Conservation (phyloP, 805 yeast genomes). For the Saccharomycopsis babjevae region DNA sequence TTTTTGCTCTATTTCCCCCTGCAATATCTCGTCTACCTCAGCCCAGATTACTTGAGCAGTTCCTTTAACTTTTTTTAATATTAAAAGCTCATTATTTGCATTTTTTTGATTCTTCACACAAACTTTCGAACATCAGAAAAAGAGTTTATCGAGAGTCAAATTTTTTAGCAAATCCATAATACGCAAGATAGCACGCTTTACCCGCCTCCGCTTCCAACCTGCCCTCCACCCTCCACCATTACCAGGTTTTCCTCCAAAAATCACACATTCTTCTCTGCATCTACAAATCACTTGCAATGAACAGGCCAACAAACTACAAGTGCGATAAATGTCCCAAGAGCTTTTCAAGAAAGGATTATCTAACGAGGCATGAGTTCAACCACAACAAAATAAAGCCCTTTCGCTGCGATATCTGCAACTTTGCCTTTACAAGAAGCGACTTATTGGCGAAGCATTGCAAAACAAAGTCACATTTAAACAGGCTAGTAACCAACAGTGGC, state of each 20-base stretch:
- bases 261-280: too few species aligned
- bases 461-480: slow-evolving; percentile 11
- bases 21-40: too few species aligned
- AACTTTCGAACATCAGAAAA: too few species aligned
- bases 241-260: background rate
- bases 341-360: slow-evolving; percentile 18
- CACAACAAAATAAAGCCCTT: slow-evolving; percentile 15
- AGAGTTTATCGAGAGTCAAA: too few species aligned
- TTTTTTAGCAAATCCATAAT: too few species aligned
- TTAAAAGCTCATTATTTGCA: too few species aligned
- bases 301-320: background rate
- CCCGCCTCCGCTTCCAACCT: too few species aligned
- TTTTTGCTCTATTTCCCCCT: too few species aligned
- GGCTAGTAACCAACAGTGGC: background rate
- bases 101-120: too few species aligned
- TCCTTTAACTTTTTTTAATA: too few species aligned
- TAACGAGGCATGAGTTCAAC: slow-evolving; percentile 15
- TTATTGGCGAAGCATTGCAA: slow-evolving; percentile 16
- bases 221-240: background rate
- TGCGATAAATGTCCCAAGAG: slow-evolving; percentile 22
- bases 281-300: background rate
- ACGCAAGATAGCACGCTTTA: background rate
- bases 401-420: slow-evolving; percentile 14
- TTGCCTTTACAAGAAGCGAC: slow-evolving; percentile 16
- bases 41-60: too few species aligned